Evolutionary conservation across 2,329 filamentous ascomycete species (phyloP), one percentile per base, ranked within the genome.

Genomic region (Ramularia endophylla): DNA sequence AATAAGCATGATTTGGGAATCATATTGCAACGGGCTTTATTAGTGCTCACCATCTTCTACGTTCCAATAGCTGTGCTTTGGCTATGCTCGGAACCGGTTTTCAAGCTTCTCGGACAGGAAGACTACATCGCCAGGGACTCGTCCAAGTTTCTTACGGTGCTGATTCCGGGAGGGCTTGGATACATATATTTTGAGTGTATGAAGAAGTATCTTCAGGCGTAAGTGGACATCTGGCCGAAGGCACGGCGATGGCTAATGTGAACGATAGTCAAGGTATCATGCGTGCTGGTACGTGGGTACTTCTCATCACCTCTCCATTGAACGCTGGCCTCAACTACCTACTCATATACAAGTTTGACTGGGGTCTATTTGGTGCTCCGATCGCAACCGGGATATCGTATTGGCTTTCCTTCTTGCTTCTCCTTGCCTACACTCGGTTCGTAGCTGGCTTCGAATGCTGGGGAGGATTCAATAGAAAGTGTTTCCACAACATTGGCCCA

Each of bases 101-200:
- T 94, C 62, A 74, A 75, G 18, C 70, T 74, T 0, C 71, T 94
- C 1, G 87, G 87, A 0, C 87, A 94, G 55, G 83, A 88, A 53
- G 78, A 85, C 28, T 81, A 82, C 46, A 81, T 94, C 22, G 87
- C 84, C 29, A 68, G 76, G 17, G 79, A 89, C 44, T 85, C 83
- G 38, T 78, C 85, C 1, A 74, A 69, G 31, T 94, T 94, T 48
- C 65, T 94, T 6, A 80, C 73, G 2, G 77, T 80, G 9, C 65
- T 94, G 33, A 83, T 87, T 1, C 87, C 87, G 0, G 87, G 87
- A 0, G 87, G 87, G 0, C 65, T 94, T 27, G 87, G 87, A 0
- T 94, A 94, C 54, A 79, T 94, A 29, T 94, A 85, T 67, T 94
- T 94, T 46, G 87, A 94, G 64, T 74, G 79, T 5, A 78, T 88